Percentiles rank a stretch among this genome's conserved stretches.
phyloP scores from a whole-genome alignment of 2,329 filamentous ascomycete species.

The Lachnellula occidentalis region DNA sequence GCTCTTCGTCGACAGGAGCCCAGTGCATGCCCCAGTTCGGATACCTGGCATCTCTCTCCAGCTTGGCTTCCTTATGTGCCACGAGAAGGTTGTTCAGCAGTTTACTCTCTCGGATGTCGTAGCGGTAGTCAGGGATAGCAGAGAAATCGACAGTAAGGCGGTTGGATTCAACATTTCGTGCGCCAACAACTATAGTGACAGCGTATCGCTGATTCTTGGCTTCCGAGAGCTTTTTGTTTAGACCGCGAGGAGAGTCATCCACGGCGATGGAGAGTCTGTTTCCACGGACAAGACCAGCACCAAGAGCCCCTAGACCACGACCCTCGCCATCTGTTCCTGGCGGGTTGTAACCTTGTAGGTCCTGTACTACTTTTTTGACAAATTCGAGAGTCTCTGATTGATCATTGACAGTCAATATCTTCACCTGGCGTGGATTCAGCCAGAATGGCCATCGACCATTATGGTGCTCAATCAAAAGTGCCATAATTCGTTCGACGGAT shows the following conservation, averaged over 20 bases:
- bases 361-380: conserved; percentile 17
- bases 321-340: not conserved
- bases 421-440: conserved; percentile 74
- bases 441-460: conserved; percentile 80
- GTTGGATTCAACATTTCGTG: conserved; percentile 53
- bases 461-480: conserved; percentile 78
- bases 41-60: not conserved
- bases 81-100: conserved; percentile 2
- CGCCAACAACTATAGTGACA: conserved; percentile 67
- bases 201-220: conserved; percentile 70
- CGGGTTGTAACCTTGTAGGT: conserved; percentile 1
- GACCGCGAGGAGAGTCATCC: conserved; percentile 55
- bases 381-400: conserved; percentile 31
- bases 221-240: conserved; percentile 66
- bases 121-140: conserved; percentile 27
- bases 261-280: conserved; percentile 58
- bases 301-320: not conserved
- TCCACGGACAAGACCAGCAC: conserved; percentile 21
- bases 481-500: conserved; percentile 79
- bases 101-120: not conserved
- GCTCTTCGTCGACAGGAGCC: not conserved
- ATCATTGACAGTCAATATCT: conserved; percentile 68
- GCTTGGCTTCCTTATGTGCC: not conserved
- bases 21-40: not conserved
- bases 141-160: conserved; percentile 47